phyloP scores from a whole-genome alignment of 768 basidiomycete genomes.

The Hericium coralloides region DNA sequence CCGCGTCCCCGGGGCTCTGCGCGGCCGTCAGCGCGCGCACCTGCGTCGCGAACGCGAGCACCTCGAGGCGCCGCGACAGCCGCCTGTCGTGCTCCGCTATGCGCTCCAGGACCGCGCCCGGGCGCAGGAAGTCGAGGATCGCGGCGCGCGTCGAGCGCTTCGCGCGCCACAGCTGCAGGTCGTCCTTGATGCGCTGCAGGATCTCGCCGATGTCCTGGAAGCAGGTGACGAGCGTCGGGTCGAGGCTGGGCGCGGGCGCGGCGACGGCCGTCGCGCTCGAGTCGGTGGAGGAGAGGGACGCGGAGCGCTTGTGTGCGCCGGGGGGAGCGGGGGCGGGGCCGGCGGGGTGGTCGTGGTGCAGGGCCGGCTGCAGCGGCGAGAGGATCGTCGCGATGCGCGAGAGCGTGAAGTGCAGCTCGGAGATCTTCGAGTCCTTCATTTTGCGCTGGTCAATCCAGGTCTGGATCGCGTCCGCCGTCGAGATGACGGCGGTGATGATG shows the following conservation, averaged over 20 bases:
- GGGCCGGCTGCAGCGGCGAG: background rate
- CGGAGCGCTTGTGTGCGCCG: no score
- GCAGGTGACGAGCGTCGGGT: background rate
- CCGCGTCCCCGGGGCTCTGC: background rate
- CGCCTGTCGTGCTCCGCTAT: background rate
- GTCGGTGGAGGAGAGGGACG: no score
- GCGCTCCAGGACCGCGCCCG: background rate
- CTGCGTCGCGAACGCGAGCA: background rate
- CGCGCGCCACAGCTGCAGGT: background rate
- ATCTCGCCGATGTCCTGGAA: constrained; percentile 1
- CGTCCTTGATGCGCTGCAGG: background rate
- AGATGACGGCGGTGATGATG: background rate
- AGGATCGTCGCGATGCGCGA: background rate
- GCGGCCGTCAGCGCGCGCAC: background rate
- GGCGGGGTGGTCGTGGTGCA: background rate
- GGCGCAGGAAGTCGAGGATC: background rate
- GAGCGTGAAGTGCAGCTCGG: background rate
- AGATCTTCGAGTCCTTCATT: background rate
- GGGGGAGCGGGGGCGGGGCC: no score
- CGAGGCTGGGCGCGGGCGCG: background rate
- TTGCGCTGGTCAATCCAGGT: background rate
- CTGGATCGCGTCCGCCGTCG: background rate
- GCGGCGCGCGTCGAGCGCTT: background rate
- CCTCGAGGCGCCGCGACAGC: background rate
- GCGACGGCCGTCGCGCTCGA: background rate